These are phyloP conservation scores for Hanseniaspora gamundiae DNA, from an alignment of 1,139 yeast genomes.

Conservation along the genomic window DNA sequence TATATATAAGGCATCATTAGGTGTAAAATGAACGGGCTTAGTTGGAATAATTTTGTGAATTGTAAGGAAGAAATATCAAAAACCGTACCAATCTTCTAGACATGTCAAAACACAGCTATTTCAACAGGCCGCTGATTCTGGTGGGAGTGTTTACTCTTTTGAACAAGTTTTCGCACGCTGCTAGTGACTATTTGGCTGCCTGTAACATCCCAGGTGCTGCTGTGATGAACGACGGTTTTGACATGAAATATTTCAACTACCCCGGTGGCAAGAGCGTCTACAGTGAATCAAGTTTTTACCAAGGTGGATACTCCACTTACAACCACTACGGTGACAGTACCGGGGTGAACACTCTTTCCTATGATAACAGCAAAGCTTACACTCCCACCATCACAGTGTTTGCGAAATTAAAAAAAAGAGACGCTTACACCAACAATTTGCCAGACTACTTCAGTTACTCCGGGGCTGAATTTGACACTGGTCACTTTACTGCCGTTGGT, in stretches of 20 bases:
- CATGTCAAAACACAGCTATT: no score
- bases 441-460: neutral
- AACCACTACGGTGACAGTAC: neutral
- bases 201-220: neutral
- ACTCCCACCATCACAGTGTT: no score
- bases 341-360: neutral
- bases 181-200: neutral
- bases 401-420: no score
- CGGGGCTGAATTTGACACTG: neutral
- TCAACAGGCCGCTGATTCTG: no score
- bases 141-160: no score
- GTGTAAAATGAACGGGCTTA: no score
- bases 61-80: no score
- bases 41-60: no score
- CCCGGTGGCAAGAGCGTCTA: no score
- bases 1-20: no score
- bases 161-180: no score
- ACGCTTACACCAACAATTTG: neutral
- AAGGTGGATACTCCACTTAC: neutral
- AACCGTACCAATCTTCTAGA: no score
- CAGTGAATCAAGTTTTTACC: neutral
- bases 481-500: slow-evolving; percentile 10
- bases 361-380: neutral
- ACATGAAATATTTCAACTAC: neutral
- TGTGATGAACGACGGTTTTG: neutral